Conservation (phyloP, 495 filamentous ascomycete species). For the Penicillium daleae region DNA sequence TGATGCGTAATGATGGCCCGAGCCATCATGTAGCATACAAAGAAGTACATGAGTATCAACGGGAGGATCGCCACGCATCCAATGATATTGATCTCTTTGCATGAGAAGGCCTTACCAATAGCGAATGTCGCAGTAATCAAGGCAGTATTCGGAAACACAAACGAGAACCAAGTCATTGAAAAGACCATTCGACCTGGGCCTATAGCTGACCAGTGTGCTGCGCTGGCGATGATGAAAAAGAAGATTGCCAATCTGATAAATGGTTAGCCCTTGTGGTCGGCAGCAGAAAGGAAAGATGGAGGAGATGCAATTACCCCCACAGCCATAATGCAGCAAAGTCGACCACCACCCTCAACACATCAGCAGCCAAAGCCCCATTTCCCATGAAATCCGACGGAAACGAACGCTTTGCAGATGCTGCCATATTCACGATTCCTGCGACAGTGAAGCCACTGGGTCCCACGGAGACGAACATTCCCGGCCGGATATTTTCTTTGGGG, state of each 20-base stretch:
- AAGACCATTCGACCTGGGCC: conserved; percentile 66
- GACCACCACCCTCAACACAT: conserved; percentile 56
- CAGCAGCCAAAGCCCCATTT: conserved; percentile 56
- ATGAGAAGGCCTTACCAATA: conserved; percentile 67
- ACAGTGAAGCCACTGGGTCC: conserved; percentile 82
- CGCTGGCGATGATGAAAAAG: conserved; percentile 82
- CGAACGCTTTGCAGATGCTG: conserved; percentile 40
- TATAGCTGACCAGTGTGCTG: conserved; percentile 76
- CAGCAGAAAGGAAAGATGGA: not conserved
- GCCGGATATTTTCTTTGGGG: conserved; percentile 72
- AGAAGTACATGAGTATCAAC: conserved; percentile 68
- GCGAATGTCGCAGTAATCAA: conserved; percentile 74
- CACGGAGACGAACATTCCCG: conserved; percentile 84
- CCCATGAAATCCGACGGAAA: conserved; percentile 64
- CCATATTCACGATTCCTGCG: conserved; percentile 67
- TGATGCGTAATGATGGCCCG: conserved; percentile 64
- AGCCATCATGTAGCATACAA: conserved; percentile 73
- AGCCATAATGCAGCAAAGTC: conserved; percentile 76
- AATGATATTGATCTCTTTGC: conserved; percentile 62
- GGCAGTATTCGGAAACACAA: conserved; percentile 85
- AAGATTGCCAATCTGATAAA: conserved; percentile 68
- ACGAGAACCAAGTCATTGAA: conserved; percentile 88
- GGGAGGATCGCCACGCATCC: conserved; percentile 67
- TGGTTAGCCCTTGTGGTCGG: conserved; percentile 10
- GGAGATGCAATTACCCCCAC: conserved; percentile 61